Evolutionary conservation across 2,329 filamentous ascomycete species (phyloP).

Genomic region (Lachnellula arida): DNA sequence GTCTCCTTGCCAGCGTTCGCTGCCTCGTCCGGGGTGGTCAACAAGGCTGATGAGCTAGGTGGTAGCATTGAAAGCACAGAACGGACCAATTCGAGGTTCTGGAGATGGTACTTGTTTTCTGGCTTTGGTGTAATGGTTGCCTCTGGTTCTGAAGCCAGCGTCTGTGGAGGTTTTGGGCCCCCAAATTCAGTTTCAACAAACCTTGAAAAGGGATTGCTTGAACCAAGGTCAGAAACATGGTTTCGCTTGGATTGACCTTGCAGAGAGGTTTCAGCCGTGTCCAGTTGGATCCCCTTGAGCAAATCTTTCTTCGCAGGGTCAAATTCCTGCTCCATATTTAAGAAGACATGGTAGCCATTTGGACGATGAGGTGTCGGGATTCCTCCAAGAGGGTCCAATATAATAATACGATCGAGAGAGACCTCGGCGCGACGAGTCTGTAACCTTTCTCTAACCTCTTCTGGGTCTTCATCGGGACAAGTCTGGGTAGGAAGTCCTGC

Average conservation of each 20-base stretch:
- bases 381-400: slow-evolving; percentile 82
- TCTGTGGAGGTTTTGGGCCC: neutral
- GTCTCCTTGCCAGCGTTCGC: slow-evolving; percentile 44
- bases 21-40: slow-evolving; percentile 82
- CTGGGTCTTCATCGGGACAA: slow-evolving; percentile 38
- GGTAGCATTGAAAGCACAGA: slow-evolving; percentile 72
- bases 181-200: slow-evolving; percentile 34
- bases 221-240: slow-evolving; percentile 20
- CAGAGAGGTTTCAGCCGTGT: neutral
- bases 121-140: slow-evolving; percentile 3
- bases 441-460: slow-evolving; percentile 36
- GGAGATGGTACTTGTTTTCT: slow-evolving; percentile 46
- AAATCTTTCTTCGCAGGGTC: slow-evolving; percentile 62
- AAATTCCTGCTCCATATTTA: slow-evolving; percentile 93
- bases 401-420: slow-evolving; percentile 76
- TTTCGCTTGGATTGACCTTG: neutral
- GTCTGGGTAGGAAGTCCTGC: slow-evolving; percentile 53
- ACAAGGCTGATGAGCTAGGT: slow-evolving; percentile 76
- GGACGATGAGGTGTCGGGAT: slow-evolving; percentile 63
- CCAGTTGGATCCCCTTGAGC: slow-evolving; percentile 4
- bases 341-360: slow-evolving; percentile 71
- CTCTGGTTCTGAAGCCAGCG: neutral
- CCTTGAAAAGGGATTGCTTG: slow-evolving; percentile 41
- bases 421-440: slow-evolving; percentile 46
- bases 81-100: slow-evolving; percentile 70